These are phyloP conservation scores for Poronia punctata DNA, from an alignment of 495 filamentous ascomycete genomes.

Conservation along the genomic window DNA sequence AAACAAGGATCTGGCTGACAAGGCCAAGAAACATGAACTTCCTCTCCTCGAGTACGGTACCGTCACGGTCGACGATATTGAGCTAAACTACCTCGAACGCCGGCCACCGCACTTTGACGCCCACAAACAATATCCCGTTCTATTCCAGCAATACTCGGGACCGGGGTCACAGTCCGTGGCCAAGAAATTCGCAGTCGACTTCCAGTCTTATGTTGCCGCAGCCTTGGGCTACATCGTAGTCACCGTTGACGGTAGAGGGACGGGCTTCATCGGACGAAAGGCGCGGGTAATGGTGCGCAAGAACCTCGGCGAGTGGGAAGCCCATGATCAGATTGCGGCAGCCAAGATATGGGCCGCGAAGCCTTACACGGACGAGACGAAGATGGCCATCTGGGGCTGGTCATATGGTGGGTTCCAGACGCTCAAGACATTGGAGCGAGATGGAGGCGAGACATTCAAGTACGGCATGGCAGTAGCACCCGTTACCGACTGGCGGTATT, in stretches of 20 bases:
- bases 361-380: constrained; percentile 70
- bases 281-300: constrained; percentile 75
- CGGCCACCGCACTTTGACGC: constrained; percentile 85
- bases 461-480: constrained; percentile 98
- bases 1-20: constrained; percentile 60
- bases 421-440: constrained; percentile 88
- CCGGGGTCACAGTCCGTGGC: constrained; percentile 82
- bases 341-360: constrained; percentile 81
- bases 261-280: constrained; percentile 81
- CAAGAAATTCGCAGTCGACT: constrained; percentile 78
- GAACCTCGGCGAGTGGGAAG: constrained; percentile 78
- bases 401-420: constrained; percentile 96
- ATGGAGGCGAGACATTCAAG: constrained; percentile 80
- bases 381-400: constrained; percentile 97
- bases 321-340: constrained; percentile 83
- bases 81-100: constrained; percentile 84
- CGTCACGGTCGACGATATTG: constrained; percentile 59
- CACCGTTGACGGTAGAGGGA: constrained; percentile 89
- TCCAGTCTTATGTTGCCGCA: constrained; percentile 82
- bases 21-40: constrained; percentile 69
- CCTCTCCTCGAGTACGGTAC: constrained; percentile 81
- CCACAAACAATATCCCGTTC: constrained; percentile 80
- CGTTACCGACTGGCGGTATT: constrained; percentile 94
- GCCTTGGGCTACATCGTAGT: constrained; percentile 90
- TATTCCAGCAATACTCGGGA: constrained; percentile 90